A percentile compares a stretch with the other conserved stretches of the same genome.
phyloP scores from a whole-genome alignment of 331 rosid species.

The Malus hybrid region DNA sequence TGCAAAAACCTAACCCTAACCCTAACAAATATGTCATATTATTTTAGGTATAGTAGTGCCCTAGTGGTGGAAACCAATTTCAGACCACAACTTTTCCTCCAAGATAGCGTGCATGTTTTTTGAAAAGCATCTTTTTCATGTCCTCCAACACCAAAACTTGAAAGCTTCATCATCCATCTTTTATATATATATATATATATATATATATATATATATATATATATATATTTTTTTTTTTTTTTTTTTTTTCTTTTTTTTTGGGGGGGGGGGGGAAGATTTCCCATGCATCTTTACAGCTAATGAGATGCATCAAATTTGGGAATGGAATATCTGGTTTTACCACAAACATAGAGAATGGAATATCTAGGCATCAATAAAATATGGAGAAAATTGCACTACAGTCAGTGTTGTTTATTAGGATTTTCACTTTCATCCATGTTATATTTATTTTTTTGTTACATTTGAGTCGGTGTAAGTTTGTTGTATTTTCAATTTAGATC shows the following conservation, averaged over 20 bases:
- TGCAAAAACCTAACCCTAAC: neutral
- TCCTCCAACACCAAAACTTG: slow-evolving; percentile 1
- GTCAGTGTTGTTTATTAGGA: neutral
- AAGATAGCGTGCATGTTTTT: neutral
- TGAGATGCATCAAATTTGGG: slow-evolving; percentile 3
- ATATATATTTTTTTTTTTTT: neutral
- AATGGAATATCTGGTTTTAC: neutral
- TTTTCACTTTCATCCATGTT: neutral
- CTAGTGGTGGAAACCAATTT: neutral
- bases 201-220: no score
- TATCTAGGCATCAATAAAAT: neutral
- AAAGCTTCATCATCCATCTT: slow-evolving; percentile 1
- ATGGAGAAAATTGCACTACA: neutral
- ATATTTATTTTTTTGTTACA: no score
- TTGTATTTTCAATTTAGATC: no score
- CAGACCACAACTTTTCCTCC: slow-evolving; percentile 9
- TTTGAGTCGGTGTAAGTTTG: no score
- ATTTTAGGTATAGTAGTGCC: neutral
- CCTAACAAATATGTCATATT: neutral
- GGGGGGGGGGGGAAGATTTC: neutral
- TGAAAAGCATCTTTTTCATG: slow-evolving; percentile 11
- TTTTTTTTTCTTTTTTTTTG: neutral
- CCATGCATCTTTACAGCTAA: slow-evolving; percentile 22
- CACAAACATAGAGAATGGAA: neutral
- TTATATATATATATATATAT: neutral